Conservation (phyloP, 179 eudicot genomes). For the Sideroxylon spinosum region DNA sequence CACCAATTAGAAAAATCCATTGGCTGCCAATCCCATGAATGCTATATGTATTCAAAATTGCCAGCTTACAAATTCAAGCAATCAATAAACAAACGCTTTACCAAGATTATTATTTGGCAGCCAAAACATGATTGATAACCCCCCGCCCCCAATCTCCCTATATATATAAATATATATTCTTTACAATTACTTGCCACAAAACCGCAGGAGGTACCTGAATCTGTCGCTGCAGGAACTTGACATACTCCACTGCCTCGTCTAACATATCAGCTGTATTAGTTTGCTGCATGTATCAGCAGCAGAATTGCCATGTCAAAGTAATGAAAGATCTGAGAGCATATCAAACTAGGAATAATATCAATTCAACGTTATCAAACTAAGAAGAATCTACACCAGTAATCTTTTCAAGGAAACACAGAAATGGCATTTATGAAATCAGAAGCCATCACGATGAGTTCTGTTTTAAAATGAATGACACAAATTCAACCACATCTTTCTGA, state of each 20-base stretch:
- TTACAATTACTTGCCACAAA: background rate
- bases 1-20: background rate
- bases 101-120: background rate
- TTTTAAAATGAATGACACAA: no score
- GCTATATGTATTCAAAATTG: background rate
- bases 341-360: background rate
- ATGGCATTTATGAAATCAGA: no score
- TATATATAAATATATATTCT: background rate
- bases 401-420: background rate
- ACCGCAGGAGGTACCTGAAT: conserved; percentile 50
- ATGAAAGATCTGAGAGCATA: conserved; percentile 8
- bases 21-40: background rate
- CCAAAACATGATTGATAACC: background rate
- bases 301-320: conserved; percentile 6
- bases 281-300: conserved; percentile 50
- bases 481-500: no score
- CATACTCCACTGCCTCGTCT: conserved; percentile 89
- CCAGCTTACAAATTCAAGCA: conserved; percentile 1
- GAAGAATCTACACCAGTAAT: background rate
- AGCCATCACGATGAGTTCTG: no score
- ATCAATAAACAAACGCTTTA: background rate
- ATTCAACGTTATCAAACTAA: background rate
- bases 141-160: background rate
- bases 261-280: conserved; percentile 91
- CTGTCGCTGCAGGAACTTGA: conserved; percentile 67